Conservation (phyloP, 352 stramenopile genomes). For the Pelagophyceae sp. region DNA sequence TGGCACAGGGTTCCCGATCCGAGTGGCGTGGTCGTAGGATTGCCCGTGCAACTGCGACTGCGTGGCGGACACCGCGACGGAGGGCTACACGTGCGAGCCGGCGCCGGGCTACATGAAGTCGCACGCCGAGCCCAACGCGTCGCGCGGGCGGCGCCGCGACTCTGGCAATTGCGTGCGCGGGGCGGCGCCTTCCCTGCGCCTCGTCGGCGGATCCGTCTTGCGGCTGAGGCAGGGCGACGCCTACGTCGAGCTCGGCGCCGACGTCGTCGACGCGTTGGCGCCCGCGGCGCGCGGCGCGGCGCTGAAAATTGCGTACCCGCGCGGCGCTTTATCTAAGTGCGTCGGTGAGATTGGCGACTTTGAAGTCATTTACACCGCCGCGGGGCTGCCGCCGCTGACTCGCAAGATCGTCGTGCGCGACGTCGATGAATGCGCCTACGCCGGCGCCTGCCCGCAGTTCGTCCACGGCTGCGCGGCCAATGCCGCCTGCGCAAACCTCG, state of each 20-base stretch:
- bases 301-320: no score
- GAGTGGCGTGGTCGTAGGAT: no score
- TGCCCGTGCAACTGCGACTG: not conserved
- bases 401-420: not conserved
- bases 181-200: not conserved
- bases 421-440: conserved; percentile 12
- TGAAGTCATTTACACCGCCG: not conserved
- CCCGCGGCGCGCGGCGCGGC: no score
- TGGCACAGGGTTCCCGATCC: no score
- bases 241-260: conserved; percentile 1
- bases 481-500: not conserved
- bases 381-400: not conserved
- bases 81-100: not conserved
- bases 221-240: not conserved
- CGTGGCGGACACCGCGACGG: not conserved
- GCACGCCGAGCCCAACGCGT: not conserved
- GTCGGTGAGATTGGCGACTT: not conserved
- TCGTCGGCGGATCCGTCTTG: not conserved
- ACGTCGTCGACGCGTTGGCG: no score
- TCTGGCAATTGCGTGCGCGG: no score
- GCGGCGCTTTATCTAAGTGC: not conserved
- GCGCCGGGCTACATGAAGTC: not conserved
- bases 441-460: not conserved
- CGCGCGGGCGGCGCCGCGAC: not conserved
- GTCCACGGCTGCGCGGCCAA: not conserved